phyloP scores from a whole-genome alignment of 768 basidiomycete species.

The Podaxis sp. region DNA sequence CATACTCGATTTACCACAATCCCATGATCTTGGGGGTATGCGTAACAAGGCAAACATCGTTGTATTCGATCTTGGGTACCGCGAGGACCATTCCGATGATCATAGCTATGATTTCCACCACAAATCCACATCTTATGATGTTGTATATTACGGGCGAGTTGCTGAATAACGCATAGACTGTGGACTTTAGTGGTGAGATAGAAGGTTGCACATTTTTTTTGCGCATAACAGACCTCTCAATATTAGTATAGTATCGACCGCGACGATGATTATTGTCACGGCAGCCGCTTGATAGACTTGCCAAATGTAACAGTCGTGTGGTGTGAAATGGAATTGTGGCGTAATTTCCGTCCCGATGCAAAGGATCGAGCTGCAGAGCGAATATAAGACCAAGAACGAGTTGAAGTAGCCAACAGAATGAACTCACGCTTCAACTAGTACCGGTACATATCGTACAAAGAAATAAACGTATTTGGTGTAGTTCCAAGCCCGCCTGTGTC shows the following conservation, averaged over 20 bases:
- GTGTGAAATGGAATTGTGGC: conserved; percentile 35
- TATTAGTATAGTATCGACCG: conserved; percentile 40
- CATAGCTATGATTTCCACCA: conserved; percentile 32
- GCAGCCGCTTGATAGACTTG: conserved; percentile 41
- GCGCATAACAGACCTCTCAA: conserved; percentile 30
- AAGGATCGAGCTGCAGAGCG: conserved; percentile 29
- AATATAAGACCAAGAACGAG: neutral
- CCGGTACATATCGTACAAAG: conserved; percentile 37
- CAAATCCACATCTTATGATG: conserved; percentile 19
- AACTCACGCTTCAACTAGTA: conserved; percentile 36
- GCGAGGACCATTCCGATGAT: conserved; percentile 28
- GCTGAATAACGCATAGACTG: conserved; percentile 39
- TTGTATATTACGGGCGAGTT: conserved; percentile 3
- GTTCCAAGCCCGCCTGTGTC: conserved; percentile 25
- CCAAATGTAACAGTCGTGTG: conserved; percentile 44
- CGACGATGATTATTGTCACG: conserved; percentile 26
- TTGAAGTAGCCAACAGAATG: neutral
- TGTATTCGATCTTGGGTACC: conserved; percentile 31
- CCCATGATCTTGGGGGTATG: conserved; percentile 27
- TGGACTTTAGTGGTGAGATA: neutral
- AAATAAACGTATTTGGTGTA: conserved; percentile 37
- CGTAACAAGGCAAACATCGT: conserved; percentile 32
- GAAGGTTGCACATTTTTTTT: neutral
- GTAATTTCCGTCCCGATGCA: conserved; percentile 36
- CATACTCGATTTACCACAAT: conserved; percentile 28